Conservation (phyloP, 2,329 filamentous ascomycete genomes). For the Alternaria viburni region DNA sequence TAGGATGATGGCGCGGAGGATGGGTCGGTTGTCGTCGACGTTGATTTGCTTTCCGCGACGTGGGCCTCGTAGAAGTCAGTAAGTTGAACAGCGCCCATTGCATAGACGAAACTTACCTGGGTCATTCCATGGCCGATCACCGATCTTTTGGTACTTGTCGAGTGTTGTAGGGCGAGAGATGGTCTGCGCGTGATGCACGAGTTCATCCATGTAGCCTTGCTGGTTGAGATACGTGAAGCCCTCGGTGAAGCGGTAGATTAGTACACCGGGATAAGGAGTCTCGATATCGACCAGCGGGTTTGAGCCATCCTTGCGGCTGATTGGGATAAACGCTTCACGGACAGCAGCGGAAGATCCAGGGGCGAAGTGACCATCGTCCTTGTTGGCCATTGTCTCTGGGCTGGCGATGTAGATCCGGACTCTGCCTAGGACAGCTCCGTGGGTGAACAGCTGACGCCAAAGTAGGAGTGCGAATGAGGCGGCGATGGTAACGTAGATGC, state of each 20-base stretch:
- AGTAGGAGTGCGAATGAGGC: conserved; percentile 79
- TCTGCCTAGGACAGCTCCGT: conserved; percentile 76
- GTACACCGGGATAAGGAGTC: conserved; percentile 86
- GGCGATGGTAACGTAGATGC: conserved; percentile 85
- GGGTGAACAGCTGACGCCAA: conserved; percentile 82
- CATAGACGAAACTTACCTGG: conserved; percentile 60
- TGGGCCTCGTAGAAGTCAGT: conserved; percentile 50
- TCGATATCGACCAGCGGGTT: conserved; percentile 84
- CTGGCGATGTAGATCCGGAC: conserved; percentile 85
- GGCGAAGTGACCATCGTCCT: conserved; percentile 22
- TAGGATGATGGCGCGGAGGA: conserved; percentile 86
- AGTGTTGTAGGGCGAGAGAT: conserved; percentile 79
- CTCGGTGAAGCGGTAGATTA: conserved; percentile 95
- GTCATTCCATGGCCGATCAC: conserved; percentile 90
- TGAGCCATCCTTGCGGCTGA: conserved; percentile 86
- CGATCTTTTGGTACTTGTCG: conserved; percentile 62
- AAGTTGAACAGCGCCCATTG: neutral
- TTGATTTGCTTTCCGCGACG: conserved; percentile 59
- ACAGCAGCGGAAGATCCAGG: conserved; percentile 9
- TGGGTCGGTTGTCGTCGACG: conserved; percentile 63
- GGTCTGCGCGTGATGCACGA: conserved; percentile 52
- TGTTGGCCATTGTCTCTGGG: conserved; percentile 72
- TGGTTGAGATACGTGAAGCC: conserved; percentile 97
- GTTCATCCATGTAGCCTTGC: conserved; percentile 81
- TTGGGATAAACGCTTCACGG: conserved; percentile 63